phyloP scores from a whole-genome alignment of 202 grass and related monocot species.

The Elaeis oleifera region DNA sequence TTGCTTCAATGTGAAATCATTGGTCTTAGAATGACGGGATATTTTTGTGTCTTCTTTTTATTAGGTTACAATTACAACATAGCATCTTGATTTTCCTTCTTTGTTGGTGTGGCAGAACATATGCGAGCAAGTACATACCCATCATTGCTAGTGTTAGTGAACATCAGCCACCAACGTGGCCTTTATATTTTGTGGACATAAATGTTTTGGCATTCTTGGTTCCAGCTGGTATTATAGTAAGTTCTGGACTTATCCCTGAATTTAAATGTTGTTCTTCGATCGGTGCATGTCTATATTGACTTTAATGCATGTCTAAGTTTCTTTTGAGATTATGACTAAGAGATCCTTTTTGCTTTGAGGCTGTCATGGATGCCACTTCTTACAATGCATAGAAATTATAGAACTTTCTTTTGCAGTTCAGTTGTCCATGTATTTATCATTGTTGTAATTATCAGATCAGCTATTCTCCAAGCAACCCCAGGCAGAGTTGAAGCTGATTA shows the following conservation, averaged over 20 bases:
- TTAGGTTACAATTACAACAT: too few relatives aligned
- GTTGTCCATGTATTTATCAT: too few relatives aligned
- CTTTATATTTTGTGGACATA: constrained; percentile 99
- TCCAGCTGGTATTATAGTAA: constrained; percentile 97
- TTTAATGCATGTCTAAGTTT: neutral
- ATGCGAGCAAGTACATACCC: constrained; percentile 99
- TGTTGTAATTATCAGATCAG: too few relatives aligned
- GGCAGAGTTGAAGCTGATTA: too few relatives aligned
- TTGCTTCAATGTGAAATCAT: too few relatives aligned
- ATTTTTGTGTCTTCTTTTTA: too few relatives aligned
- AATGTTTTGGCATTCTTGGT: constrained; percentile 93
- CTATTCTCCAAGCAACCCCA: too few relatives aligned
- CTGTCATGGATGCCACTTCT: too few relatives aligned
- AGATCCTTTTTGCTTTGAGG: neutral
- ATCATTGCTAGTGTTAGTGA: constrained; percentile 99
- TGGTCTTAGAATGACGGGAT: too few relatives aligned
- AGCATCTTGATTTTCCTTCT: neutral
- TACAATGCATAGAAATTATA: too few relatives aligned
- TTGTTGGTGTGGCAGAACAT: constrained; percentile 64
- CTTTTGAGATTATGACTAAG: neutral
- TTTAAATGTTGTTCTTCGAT: neutral
- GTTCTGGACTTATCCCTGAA: constrained; percentile 5
- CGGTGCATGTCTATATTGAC: neutral
- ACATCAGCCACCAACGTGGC: constrained; percentile 99
- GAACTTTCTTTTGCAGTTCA: too few relatives aligned